Base-by-base conservation (phyloP, 352 stramenopile genomes). In the Bremia lactucae region DNA sequence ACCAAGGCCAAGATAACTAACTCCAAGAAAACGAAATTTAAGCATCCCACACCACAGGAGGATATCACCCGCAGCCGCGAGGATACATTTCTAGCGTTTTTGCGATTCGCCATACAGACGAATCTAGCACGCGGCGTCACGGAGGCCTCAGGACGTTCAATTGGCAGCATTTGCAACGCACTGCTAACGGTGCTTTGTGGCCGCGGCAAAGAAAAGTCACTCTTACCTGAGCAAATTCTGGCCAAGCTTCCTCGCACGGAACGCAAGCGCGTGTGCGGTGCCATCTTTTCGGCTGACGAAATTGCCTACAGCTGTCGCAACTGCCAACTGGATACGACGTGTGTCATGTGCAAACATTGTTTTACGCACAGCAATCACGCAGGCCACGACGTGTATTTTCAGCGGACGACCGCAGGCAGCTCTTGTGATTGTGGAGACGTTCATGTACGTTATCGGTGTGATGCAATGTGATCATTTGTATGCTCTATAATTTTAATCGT, bases 281-380 rank as follows among this genome's bases (percentile, higher is more conserved):
- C 71, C 23, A 88, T 93, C 43, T 93, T 93, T 42, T 70, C 72
- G 35, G 72, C 77, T 24, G 80, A 93, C 40, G 80, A 93, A 59
- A 82, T 93, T 34, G 72, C 78, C 24, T 93, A 93, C 57, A 93
- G 80, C 47, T 93, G 80, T 49, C 80, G 80, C 41, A 82, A 89
- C 49, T 93, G 80, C 59, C 77, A 93, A 42, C 48, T 88, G 6
- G 80, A 93, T 44, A 80, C 77, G 29, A 87, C 80, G 15, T 90
- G 77, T 38, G 80, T 90, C 20, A 90, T 84, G 44, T 93, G 81
- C 50, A 83, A 87, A 46, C 72, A 87, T 19, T 93, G 81, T 49
- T 93, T 91, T 48, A 82, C 75, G 31, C 60, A 81, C 23, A 87
- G 81, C 21, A 68, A 90, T 18, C 78, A 90, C 37, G 59, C 62